Base-by-base conservation (phyloP, 805 yeast species). In the Saccharomycopsis vini region DNA sequence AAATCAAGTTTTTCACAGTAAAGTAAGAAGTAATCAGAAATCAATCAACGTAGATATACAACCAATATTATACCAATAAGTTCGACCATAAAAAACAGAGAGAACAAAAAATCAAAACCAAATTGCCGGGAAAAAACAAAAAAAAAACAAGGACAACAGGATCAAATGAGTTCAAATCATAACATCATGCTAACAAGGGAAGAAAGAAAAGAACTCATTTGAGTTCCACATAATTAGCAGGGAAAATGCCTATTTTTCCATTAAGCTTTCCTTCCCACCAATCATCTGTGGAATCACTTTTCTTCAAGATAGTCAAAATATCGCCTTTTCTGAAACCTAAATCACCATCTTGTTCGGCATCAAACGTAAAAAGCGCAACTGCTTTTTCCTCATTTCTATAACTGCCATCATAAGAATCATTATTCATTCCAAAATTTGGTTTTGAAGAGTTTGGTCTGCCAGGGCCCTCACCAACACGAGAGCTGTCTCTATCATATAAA, bases 181-280 rank as follows among this genome's bases (percentile, higher is more conserved):
- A 36, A 23, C 20, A 28, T 28, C 26, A 12, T 19, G 4, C 12
- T 29, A 2, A 29, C 10, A 6, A 18, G 23, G 30, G n/a, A 18
- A 23, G 3, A 22, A 30, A 30, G n/a, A 5, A 30, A 30, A 9
- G 18, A 20, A 5, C 2, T 32, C 29, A 43, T 21, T 39, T 29
- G 40, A 89, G 63, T 59, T 89, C 95, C 35, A 90, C 97, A 58
- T 90, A 90, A 61, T 90, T 90, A 2, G 98, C 98, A 7, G 98
- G 98, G 73, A 90, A 90, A 19, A 89, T 89, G 35, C 98, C 98
- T 55, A 85, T 86, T 49, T 64, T 65, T 10, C 94, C 90, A 53
- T 83, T 84, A 43, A 78, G 67, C 59, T 83, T 78, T 22, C 98
- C 98, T 0, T 96, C 87, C 98, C 98, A 92, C 98, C 98, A 92